Evolutionary conservation across 1,284 basidiomycete species (phyloP).

Genomic region (Cutaneotrichosporon arboriforme): DNA sequence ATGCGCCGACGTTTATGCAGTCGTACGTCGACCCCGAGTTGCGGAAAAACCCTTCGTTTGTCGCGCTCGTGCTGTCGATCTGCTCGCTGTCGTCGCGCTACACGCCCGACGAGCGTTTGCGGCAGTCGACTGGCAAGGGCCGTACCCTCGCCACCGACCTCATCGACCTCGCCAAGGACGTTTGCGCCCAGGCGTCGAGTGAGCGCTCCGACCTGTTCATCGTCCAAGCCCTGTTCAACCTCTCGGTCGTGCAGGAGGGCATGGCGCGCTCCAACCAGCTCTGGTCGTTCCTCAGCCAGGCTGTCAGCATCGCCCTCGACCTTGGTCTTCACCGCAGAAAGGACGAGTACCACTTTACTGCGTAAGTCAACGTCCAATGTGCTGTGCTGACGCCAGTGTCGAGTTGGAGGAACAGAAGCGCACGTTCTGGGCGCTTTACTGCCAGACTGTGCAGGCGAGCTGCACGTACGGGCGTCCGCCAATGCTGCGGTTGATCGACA

Average conservation of each 20-base stretch:
- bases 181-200: conserved; percentile 15
- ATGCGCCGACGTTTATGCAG: conserved; percentile 33
- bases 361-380: conserved; percentile 5
- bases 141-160: conserved; percentile 15
- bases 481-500: conserved; percentile 27
- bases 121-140: conserved; percentile 10
- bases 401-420: conserved; percentile 33
- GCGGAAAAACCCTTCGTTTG: conserved; percentile 30
- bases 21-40: conserved; percentile 18
- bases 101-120: conserved; percentile 22
- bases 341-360: conserved; percentile 29
- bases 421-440: conserved; percentile 35
- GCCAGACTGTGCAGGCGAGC: conserved; percentile 31
- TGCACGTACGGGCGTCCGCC: conserved; percentile 32
- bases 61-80: conserved; percentile 29
- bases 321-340: conserved; percentile 30
- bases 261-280: conserved; percentile 25
- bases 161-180: conserved; percentile 21
- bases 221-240: conserved; percentile 33
- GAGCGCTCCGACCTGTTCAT: conserved; percentile 27
- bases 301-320: conserved; percentile 29
- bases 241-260: conserved; percentile 33
- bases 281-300: conserved; percentile 28
- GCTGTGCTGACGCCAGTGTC: conserved; percentile 10
- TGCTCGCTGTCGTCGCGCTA: conserved; percentile 34